Percentiles rank a stretch among this genome's conserved stretches.
Evolutionary conservation across 169 alveolate genomes (phyloP).

Genomic region (Eimeria sp.): DNA sequence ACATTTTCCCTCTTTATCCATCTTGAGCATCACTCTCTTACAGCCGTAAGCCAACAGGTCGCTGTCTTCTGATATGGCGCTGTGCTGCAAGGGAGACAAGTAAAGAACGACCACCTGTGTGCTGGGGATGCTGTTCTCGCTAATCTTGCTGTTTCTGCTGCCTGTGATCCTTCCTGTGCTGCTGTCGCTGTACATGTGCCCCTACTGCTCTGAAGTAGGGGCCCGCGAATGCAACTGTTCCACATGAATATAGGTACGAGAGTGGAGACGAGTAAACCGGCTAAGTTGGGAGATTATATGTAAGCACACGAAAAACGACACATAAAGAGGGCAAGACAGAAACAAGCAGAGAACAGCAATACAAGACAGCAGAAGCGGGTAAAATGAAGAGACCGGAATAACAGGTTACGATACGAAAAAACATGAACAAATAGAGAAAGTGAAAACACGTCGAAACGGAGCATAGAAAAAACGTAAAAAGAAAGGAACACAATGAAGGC

Average conservation of each 20-base stretch:
- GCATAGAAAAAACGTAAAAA: background rate
- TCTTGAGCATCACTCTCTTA: slow-evolving; percentile 92
- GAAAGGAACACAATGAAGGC: background rate
- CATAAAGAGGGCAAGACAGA: background rate
- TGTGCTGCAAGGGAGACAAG: slow-evolving; percentile 32
- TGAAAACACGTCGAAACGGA: background rate
- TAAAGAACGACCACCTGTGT: background rate
- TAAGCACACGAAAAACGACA: no score
- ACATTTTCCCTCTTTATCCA: slow-evolving; percentile 88
- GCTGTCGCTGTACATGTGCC: background rate
- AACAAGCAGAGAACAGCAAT: background rate
- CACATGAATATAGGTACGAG: no score
- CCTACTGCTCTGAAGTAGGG: background rate
- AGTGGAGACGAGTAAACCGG: background rate
- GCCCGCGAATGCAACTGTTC: no score
- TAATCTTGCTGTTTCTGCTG: background rate
- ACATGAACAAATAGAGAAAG: background rate
- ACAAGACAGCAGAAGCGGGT: background rate
- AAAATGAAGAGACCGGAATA: no score
- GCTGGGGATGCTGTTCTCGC: background rate
- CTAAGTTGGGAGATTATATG: background rate
- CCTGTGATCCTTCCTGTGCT: background rate
- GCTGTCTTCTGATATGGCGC: slow-evolving; percentile 96
- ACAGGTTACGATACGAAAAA: background rate
- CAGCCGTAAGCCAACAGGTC: slow-evolving; percentile 98